Percentiles rank a stretch among this genome's conserved stretches.
phyloP scores from a whole-genome alignment of 306 rosid species.

The Luffa aegyptiaca region DNA sequence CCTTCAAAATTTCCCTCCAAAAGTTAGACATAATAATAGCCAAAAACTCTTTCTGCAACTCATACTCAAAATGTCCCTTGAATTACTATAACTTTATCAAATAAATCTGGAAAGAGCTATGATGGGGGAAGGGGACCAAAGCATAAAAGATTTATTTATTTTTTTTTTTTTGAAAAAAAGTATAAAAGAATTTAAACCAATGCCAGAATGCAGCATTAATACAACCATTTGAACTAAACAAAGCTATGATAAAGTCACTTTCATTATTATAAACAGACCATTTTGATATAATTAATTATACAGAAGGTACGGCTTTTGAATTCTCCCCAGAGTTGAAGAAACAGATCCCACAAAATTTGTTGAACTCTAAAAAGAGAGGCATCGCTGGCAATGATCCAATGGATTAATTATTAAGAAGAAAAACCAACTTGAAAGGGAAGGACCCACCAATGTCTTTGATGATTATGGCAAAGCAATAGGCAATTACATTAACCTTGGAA shows the following conservation, averaged over 20 bases:
- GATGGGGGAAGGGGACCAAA: constrained; percentile 3
- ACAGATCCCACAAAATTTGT: background rate
- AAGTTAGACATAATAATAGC: background rate
- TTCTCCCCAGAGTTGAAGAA: background rate
- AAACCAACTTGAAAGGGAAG: background rate
- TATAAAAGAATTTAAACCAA: background rate
- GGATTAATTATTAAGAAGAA: background rate
- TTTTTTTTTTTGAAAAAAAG: background rate
- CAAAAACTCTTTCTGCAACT: background rate
- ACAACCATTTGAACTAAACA: background rate
- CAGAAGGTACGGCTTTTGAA: background rate
- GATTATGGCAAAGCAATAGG: background rate
- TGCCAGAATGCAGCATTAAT: constrained; percentile 2
- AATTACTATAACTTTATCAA: background rate
- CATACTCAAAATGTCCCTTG: constrained; percentile 1
- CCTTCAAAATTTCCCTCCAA: constrained; percentile 34
- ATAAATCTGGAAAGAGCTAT: background rate
- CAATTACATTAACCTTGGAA: background rate
- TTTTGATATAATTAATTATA: background rate
- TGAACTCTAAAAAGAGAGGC: background rate
- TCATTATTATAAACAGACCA: background rate
- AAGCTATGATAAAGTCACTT: background rate
- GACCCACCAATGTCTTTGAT: background rate
- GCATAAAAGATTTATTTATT: background rate
- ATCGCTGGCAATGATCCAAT: background rate